Conservation (phyloP, 768 basidiomycete species). For the Lentinula boryana region DNA sequence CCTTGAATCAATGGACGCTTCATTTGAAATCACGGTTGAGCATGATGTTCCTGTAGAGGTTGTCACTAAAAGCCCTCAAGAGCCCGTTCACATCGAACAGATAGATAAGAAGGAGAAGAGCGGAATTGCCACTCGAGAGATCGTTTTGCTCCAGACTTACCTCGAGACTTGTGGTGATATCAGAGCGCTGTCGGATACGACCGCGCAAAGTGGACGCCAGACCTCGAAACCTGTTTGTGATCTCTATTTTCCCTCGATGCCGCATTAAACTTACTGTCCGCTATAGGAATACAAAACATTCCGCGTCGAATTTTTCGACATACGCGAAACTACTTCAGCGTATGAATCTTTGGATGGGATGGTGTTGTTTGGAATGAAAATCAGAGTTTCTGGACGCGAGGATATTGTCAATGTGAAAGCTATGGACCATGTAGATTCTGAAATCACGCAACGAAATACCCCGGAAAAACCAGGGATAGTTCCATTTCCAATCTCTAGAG, state of each 20-base stretch:
- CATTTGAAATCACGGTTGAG: constrained; percentile 43
- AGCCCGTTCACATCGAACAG: constrained; percentile 8
- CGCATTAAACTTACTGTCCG: background rate
- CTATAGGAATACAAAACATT: constrained; percentile 29
- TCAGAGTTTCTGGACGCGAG: constrained; percentile 36
- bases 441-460: background rate
- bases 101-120: background rate
- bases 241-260: background rate
- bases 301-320: constrained; percentile 64
- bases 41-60: constrained; percentile 15
- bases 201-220: constrained; percentile 10
- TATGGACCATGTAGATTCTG: background rate
- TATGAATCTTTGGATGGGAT: constrained; percentile 42
- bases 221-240: constrained; percentile 16
- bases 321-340: constrained; percentile 50
- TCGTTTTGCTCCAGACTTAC: constrained; percentile 21
- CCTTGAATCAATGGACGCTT: constrained; percentile 42
- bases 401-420: background rate
- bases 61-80: constrained; percentile 5
- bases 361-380: constrained; percentile 44
- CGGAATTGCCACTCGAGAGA: constrained; percentile 1
- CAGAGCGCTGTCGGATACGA: constrained; percentile 19
- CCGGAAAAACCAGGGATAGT: constrained; percentile 7
- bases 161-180: constrained; percentile 31
- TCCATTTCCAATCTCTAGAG: constrained; percentile 13